These are phyloP conservation scores for Yamadazyma sp. DNA, from an alignment of 805 yeast genomes.

Conservation along the genomic window DNA sequence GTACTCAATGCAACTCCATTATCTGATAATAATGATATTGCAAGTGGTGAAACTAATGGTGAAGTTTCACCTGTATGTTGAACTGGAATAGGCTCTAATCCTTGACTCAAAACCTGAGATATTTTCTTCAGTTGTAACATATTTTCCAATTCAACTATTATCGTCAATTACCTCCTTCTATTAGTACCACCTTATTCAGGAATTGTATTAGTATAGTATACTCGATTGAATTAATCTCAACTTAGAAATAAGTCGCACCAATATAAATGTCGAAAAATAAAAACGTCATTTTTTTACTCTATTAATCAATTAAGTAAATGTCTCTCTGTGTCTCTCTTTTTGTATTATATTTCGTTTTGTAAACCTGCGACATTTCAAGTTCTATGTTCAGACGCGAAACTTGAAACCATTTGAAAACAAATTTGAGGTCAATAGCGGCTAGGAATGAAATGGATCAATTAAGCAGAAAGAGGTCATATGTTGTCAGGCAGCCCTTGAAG, in stretches of 20 bases:
- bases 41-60: conserved; percentile 18
- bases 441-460: conserved; percentile 5
- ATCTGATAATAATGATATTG: conserved; percentile 32
- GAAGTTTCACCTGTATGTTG: conserved; percentile 5
- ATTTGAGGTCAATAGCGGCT: too few species aligned
- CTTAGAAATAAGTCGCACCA: too few species aligned
- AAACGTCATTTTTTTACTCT: too few species aligned
- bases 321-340: background rate
- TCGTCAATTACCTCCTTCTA: too few species aligned
- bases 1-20: conserved; percentile 41
- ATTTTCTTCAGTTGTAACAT: conserved; percentile 43
- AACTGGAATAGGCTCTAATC: conserved; percentile 17
- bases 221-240: too few species aligned
- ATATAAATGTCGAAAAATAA: too few species aligned
- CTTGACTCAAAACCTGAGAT: conserved; percentile 32
- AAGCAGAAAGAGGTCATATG: conserved; percentile 9
- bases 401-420: too few species aligned
- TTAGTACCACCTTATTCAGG: too few species aligned
- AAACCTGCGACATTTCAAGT: background rate
- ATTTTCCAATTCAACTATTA: too few species aligned
- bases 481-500: conserved; percentile 28
- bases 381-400: background rate
- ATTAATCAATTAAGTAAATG: too few species aligned
- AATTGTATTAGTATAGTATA: too few species aligned
- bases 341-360: background rate